phyloP scores from a whole-genome alignment of 371 early-diverging fungal species.

The Umbelopsis sp. region DNA sequence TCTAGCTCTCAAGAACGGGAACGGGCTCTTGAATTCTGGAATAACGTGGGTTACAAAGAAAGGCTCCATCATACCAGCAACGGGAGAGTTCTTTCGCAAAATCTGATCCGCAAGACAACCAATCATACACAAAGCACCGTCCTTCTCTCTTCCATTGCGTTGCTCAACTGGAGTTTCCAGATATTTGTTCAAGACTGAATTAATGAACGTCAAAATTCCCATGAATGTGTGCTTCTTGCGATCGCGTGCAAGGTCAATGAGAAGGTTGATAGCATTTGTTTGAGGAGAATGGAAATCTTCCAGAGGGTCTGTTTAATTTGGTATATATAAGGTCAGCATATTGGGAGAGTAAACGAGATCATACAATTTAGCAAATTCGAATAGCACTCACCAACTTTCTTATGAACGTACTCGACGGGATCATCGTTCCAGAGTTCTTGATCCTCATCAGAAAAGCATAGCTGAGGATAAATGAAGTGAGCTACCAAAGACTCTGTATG shows the following conservation, averaged over 20 bases:
- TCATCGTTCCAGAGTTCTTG: constrained; percentile 90
- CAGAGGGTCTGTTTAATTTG: constrained; percentile 57
- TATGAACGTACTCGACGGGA: constrained; percentile 90
- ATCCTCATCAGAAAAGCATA: constrained; percentile 84
- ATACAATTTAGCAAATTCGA: background rate
- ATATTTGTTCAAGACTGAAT: constrained; percentile 62
- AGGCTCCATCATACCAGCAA: constrained; percentile 69
- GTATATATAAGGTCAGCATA: constrained; percentile 19
- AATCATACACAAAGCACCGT: constrained; percentile 89
- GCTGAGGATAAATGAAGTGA: constrained; percentile 86
- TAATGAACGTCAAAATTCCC: constrained; percentile 75
- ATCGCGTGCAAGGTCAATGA: constrained; percentile 74
- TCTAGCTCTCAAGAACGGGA: constrained; percentile 80
- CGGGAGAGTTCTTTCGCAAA: constrained; percentile 66
- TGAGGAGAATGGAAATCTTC: constrained; percentile 79
- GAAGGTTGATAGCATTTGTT: constrained; percentile 68
- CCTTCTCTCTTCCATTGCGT: constrained; percentile 79
- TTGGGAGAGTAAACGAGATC: background rate
- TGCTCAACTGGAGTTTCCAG: constrained; percentile 62
- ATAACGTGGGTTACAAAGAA: constrained; percentile 84
- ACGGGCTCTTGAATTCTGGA: constrained; percentile 82
- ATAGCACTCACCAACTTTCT: constrained; percentile 56
- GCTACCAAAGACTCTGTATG: constrained; percentile 76
- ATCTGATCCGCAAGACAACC: constrained; percentile 64
- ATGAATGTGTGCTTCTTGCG: constrained; percentile 80